A percentile compares a stretch with the other conserved stretches of the same genome.
Evolutionary conservation across 192 early-diverging fungal species (phyloP).

Genomic region (Chytriomyces hyalinus): DNA sequence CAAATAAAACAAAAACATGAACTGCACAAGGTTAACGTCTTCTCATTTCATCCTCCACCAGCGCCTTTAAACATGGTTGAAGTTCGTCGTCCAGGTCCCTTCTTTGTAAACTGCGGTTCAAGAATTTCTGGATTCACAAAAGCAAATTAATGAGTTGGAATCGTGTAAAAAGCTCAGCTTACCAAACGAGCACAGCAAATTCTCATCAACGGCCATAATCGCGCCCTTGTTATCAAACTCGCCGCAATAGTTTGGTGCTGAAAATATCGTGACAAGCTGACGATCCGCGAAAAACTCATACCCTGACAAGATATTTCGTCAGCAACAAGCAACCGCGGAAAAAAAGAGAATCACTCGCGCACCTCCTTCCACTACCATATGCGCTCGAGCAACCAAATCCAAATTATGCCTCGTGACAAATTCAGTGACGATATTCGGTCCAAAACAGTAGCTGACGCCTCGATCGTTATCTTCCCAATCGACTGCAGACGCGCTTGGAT

Average conservation of each 20-base stretch:
- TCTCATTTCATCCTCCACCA: background rate
- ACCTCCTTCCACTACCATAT: constrained; percentile 90
- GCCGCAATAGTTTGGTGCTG: constrained; percentile 96
- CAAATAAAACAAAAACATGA: too few species aligned
- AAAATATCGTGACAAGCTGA: constrained; percentile 90
- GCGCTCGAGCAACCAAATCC: constrained; percentile 84
- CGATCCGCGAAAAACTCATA: constrained; percentile 95
- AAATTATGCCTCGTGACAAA: constrained; percentile 87
- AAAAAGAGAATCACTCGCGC: background rate
- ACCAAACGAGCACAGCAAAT: constrained; percentile 88
- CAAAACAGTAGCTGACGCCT: constrained; percentile 95
- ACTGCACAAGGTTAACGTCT: too few species aligned
- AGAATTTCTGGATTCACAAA: constrained; percentile 8
- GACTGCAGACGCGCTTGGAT: constrained; percentile 77
- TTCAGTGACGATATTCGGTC: constrained; percentile 78
- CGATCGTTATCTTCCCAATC: constrained; percentile 95
- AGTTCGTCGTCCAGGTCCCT: constrained; percentile 7
- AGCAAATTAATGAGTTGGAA: background rate
- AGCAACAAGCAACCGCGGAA: background rate
- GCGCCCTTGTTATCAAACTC: constrained; percentile 84
- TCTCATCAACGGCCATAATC: constrained; percentile 88
- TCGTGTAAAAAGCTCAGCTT: background rate
- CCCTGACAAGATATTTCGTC: constrained; percentile 53
- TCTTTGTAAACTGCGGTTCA: constrained; percentile 30
- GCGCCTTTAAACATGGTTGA: constrained; percentile 18